A percentile compares a stretch with the other conserved stretches of the same genome.
These are phyloP conservation scores for Rhizoctonia solani DNA, from an alignment of 1,284 basidiomycete genomes.

Conservation along the genomic window DNA sequence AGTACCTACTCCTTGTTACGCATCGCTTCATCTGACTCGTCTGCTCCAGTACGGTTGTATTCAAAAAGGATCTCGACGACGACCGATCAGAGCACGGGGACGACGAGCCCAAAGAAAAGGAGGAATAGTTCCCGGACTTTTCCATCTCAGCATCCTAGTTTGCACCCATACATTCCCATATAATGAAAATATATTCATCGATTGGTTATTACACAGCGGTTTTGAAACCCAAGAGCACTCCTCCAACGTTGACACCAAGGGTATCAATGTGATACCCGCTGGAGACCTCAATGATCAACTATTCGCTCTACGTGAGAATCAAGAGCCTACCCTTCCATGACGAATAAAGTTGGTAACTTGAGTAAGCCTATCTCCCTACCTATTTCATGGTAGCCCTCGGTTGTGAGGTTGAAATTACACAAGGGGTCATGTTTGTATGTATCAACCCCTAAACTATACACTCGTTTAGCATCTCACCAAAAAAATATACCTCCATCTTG, in stretches of 20 bases:
- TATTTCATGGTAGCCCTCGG: slow-evolving; percentile 44
- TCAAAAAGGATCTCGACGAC: slow-evolving; percentile 44
- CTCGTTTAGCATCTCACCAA: background rate
- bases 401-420: slow-evolving; percentile 46
- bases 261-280: slow-evolving; percentile 24
- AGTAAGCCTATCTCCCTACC: slow-evolving; percentile 44
- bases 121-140: slow-evolving; percentile 2
- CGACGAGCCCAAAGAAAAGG: slow-evolving; percentile 43
- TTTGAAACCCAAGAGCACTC: slow-evolving; percentile 12
- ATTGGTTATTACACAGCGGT: background rate
- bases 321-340: slow-evolving; percentile 48
- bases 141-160: background rate
- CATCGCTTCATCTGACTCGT: background rate
- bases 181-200: background rate
- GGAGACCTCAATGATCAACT: background rate
- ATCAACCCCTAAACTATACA: slow-evolving; percentile 47
- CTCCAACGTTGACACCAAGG: slow-evolving; percentile 24
- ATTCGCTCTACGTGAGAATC: background rate
- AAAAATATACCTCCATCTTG: background rate
- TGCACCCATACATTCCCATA: background rate
- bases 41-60: slow-evolving; percentile 41
- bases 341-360: slow-evolving; percentile 45
- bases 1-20: slow-evolving; percentile 38
- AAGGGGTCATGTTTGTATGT: slow-evolving; percentile 48
- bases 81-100: slow-evolving; percentile 54